Evolutionary conservation across 176 grass and related monocot genomes (phyloP).

Genomic region (Pontederia crassipes): DNA sequence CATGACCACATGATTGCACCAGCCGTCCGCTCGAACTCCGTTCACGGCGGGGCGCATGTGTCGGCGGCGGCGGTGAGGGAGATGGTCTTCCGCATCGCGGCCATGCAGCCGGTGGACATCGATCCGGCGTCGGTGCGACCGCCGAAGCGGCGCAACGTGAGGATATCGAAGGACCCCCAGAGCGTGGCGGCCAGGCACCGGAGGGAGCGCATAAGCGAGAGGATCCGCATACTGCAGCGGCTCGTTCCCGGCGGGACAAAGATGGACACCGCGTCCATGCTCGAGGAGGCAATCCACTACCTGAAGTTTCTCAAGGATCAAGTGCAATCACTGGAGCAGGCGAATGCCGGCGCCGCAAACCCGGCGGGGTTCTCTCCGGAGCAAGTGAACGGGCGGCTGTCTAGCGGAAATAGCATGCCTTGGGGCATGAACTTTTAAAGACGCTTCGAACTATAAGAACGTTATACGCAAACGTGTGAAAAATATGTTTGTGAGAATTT

Average conservation of each 20-base stretch:
- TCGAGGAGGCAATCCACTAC: slow-evolving; percentile 90
- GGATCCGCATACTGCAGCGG: slow-evolving; percentile 73
- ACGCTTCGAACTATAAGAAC: no score
- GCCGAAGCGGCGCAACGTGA: slow-evolving; percentile 81
- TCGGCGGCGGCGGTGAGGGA: slow-evolving; percentile 49
- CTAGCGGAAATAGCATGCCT: no score
- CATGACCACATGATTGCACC: no score
- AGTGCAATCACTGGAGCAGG: slow-evolving; percentile 67
- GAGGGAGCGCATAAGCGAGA: slow-evolving; percentile 89
- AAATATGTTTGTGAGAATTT: no score
- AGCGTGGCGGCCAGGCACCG: slow-evolving; percentile 76
- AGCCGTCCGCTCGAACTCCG: no score
- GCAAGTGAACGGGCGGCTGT: no score
- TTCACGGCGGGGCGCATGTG: no score
- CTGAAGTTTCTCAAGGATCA: slow-evolving; percentile 88
- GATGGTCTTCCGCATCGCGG: slow-evolving; percentile 85
- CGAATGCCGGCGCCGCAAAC: slow-evolving; percentile 12
- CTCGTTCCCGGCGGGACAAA: slow-evolving; percentile 78
- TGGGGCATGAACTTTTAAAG: no score
- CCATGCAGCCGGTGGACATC: slow-evolving; percentile 78
- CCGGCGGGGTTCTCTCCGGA: no score
- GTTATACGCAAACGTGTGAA: no score
- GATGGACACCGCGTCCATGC: slow-evolving; percentile 93
- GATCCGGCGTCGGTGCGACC: slow-evolving; percentile 61
- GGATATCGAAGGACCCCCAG: slow-evolving; percentile 81